These are phyloP conservation scores for Aureobasidium namibiae DNA, from an alignment of 2,329 filamentous ascomycete genomes.

Conservation along the genomic window DNA sequence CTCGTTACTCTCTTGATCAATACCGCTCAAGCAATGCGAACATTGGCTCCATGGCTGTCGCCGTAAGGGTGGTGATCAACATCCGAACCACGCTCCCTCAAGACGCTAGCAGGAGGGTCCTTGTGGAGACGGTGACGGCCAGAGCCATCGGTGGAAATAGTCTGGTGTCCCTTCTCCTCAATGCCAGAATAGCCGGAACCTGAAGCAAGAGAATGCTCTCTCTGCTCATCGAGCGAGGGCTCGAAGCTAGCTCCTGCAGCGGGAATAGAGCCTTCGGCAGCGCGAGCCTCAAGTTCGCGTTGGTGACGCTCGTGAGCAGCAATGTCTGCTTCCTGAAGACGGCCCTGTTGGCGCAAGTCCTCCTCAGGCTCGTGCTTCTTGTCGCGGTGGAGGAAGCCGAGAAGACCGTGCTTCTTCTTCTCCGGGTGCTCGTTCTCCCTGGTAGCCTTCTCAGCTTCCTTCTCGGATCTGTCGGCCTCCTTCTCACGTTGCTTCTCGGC, in stretches of 20 bases:
- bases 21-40: neutral
- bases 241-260: constrained; percentile 18
- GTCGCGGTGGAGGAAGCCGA: constrained; percentile 34
- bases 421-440: constrained; percentile 13
- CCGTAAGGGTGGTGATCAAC: neutral
- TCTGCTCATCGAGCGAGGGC: constrained; percentile 15
- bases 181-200: neutral
- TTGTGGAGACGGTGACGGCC: constrained; percentile 33
- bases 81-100: constrained; percentile 16
- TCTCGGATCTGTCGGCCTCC: constrained; percentile 25
- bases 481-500: constrained; percentile 23
- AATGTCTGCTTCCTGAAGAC: constrained; percentile 3
- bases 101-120: constrained; percentile 31
- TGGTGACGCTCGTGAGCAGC: constrained; percentile 12
- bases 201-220: neutral
- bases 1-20: neutral
- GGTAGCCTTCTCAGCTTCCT: constrained; percentile 12
- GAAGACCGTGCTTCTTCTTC: constrained; percentile 20
- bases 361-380: constrained; percentile 25
- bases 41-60: neutral
- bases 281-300: constrained; percentile 13
- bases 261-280: constrained; percentile 9
- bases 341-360: neutral
- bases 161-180: constrained; percentile 25
- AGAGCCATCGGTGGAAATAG: constrained; percentile 18